Evolutionary conservation across 352 stramenopile species (phyloP).

Genomic region (Aphanomyces stellatus): DNA sequence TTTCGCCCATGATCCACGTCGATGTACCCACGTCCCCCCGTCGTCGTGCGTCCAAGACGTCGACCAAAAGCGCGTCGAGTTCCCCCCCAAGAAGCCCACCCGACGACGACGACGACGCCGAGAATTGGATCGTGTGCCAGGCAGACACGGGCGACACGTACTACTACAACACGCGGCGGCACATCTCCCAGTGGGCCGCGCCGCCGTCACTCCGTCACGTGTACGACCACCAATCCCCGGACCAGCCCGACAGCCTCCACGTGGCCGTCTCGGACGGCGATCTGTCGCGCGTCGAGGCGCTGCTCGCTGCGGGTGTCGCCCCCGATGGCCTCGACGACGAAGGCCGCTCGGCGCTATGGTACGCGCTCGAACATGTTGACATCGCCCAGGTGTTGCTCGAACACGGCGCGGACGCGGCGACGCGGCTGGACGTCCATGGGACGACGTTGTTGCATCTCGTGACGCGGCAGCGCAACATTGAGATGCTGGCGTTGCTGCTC

Average conservation of each 20-base stretch:
- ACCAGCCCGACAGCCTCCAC: conserved; percentile 34
- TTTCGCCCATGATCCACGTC: not conserved
- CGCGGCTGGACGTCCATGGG: conserved; percentile 58
- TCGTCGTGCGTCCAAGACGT: not conserved
- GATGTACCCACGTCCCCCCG: not conserved
- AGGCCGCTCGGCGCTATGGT: conserved; percentile 34
- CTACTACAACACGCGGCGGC: conserved; percentile 56
- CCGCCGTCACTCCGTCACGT: conserved; percentile 11
- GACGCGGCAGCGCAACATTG: conserved; percentile 69
- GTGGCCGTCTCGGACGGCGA: conserved; percentile 45
- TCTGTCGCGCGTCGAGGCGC: conserved; percentile 26
- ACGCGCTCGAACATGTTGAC: conserved; percentile 31
- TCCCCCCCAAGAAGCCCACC: too few relatives aligned
- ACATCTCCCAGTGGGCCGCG: conserved; percentile 53
- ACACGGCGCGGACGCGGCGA: conserved; percentile 52
- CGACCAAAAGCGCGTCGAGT: too few relatives aligned
- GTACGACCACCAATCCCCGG: not conserved
- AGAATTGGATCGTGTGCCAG: conserved; percentile 32
- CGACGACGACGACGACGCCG: not conserved
- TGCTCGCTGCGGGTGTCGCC: conserved; percentile 23
- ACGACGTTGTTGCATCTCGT: conserved; percentile 83
- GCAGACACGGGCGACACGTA: conserved; percentile 51
- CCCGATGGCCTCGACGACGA: conserved; percentile 8
- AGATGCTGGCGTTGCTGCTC: conserved; percentile 68
- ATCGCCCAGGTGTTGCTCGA: conserved; percentile 43